These are phyloP conservation scores for Aegilops sharonensis DNA, from an alignment of 176 grass and related monocot species.

Conservation along the genomic window DNA sequence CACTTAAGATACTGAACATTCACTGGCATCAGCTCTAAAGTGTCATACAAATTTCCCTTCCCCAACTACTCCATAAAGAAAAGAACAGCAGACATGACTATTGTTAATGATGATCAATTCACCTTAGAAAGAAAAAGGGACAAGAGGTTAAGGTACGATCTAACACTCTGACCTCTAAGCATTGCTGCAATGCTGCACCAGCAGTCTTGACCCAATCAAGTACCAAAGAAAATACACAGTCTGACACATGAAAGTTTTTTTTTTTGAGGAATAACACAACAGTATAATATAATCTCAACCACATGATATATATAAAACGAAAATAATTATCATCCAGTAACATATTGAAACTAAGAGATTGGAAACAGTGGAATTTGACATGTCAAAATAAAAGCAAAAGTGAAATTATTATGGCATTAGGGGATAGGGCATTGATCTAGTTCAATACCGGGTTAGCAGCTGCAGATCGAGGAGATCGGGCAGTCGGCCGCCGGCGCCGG, in stretches of 20 bases:
- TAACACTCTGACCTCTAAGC: background rate
- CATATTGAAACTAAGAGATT: background rate
- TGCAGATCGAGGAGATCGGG: no score
- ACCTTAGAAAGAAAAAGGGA: background rate
- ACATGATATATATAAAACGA: background rate
- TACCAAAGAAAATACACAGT: background rate
- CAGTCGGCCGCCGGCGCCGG: no score
- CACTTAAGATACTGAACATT: background rate
- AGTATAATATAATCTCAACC: background rate
- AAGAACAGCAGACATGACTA: background rate
- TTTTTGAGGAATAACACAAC: background rate
- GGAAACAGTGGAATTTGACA: background rate
- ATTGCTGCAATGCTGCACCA: background rate
- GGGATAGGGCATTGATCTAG: no score
- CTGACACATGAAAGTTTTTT: background rate
- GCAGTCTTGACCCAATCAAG: background rate
- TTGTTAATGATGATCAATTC: background rate
- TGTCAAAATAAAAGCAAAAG: background rate
- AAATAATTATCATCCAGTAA: background rate
- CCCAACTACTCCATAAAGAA: background rate
- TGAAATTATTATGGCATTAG: background rate
- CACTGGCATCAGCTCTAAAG: background rate
- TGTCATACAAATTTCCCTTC: background rate
- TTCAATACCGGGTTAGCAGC: no score
- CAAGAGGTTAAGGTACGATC: background rate